Conservation (phyloP, 805 yeast genomes). For the Cephaloascus fragrans region DNA sequence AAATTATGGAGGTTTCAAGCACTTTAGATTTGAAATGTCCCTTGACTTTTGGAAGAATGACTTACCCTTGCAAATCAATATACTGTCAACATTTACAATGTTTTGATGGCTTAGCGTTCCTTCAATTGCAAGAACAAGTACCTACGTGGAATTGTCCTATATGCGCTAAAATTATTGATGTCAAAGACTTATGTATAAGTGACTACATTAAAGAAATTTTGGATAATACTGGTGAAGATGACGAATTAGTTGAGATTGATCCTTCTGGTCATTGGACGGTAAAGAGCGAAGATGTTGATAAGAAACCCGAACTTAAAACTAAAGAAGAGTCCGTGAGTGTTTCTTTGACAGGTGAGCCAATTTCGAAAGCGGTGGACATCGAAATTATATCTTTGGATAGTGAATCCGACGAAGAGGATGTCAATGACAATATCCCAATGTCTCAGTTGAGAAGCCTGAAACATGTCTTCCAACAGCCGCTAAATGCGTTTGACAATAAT, state of each 20-base stretch:
- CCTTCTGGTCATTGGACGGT: constrained; percentile 69
- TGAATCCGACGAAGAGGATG: constrained; percentile 31
- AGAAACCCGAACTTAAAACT: constrained; percentile 6
- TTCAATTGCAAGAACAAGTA: constrained; percentile 67
- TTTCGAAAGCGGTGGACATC: constrained; percentile 16
- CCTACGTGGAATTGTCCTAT: constrained; percentile 88
- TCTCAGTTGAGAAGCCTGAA: background rate
- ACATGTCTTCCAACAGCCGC: too few species aligned
- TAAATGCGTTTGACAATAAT: background rate
- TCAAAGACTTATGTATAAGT: constrained; percentile 58
- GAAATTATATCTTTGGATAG: constrained; percentile 42
- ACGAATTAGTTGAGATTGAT: constrained; percentile 57
- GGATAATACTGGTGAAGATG: constrained; percentile 37
- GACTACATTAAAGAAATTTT: constrained; percentile 66
- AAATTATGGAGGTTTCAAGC: constrained; percentile 56
- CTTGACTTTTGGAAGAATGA: constrained; percentile 59
- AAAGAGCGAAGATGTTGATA: constrained; percentile 9
- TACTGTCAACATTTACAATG: constrained; percentile 79
- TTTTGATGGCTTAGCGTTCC: constrained; percentile 69
- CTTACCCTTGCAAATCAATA: constrained; percentile 59
- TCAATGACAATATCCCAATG: background rate
- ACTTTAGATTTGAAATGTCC: constrained; percentile 71
- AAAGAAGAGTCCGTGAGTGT: constrained; percentile 6
- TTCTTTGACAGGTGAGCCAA: constrained; percentile 7
- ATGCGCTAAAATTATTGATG: constrained; percentile 45